phyloP scores from a whole-genome alignment of 1,139 yeast species.

The Wickerhamomyces sp. region DNA sequence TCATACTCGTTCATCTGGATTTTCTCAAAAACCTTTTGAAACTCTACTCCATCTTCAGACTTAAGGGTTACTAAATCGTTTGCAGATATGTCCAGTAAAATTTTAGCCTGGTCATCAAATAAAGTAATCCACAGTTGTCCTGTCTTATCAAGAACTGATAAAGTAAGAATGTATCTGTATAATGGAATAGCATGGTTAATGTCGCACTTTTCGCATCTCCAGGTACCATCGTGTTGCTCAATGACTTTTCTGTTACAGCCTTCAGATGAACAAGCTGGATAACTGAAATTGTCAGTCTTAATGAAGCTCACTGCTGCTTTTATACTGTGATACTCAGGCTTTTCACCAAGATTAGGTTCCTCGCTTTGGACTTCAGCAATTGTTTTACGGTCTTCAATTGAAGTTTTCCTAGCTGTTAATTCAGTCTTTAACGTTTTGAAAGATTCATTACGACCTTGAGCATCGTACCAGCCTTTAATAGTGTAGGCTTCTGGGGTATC shows the following conservation, averaged over 20 bases:
- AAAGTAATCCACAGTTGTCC: conserved; percentile 86
- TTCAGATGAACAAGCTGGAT: conserved; percentile 82
- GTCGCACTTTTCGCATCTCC: conserved; percentile 95
- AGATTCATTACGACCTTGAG: conserved; percentile 58
- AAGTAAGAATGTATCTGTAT: conserved; percentile 72
- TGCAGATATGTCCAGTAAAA: conserved; percentile 67
- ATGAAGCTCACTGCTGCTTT: conserved; percentile 73
- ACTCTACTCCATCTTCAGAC: conserved; percentile 42
- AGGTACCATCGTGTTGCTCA: conserved; percentile 66
- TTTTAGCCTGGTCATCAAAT: conserved; percentile 79
- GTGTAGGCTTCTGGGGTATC: conserved; percentile 84
- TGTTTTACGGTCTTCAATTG: conserved; percentile 51
- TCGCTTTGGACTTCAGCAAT: conserved; percentile 65
- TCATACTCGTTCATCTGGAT: conserved; percentile 65
- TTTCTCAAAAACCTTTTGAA: conserved; percentile 45
- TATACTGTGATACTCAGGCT: conserved; percentile 71
- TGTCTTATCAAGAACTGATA: conserved; percentile 70
- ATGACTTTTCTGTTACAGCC: conserved; percentile 82
- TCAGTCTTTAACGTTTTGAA: conserved; percentile 60
- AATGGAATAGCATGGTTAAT: conserved; percentile 61
- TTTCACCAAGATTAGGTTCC: conserved; percentile 67
- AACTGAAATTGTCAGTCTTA: conserved; percentile 72
- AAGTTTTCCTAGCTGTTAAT: conserved; percentile 27
- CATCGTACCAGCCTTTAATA: conserved; percentile 93
- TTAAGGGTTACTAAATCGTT: conserved; percentile 54